Conservation (phyloP, 2,329 filamentous ascomycete genomes). For the Neofusicoccum sp. region DNA sequence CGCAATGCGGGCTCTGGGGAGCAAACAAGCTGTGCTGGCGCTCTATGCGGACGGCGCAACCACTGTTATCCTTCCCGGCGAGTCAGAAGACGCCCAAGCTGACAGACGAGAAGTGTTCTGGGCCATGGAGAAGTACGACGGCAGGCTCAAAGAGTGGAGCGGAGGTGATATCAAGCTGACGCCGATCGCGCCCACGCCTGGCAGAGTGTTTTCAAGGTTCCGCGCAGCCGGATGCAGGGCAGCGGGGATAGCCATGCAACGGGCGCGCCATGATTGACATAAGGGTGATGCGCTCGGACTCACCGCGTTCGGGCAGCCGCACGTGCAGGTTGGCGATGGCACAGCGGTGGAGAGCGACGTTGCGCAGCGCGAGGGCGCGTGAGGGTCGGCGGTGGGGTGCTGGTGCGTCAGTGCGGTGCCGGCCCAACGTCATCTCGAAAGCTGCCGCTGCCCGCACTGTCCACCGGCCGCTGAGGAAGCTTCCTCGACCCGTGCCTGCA, state of each 20-base stretch:
- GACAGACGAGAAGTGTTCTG: neutral
- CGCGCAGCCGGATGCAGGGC: neutral
- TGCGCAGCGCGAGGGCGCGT: neutral
- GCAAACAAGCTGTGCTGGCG: too few relatives aligned
- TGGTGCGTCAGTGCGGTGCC: constrained; percentile 2
- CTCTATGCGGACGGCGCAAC: neutral
- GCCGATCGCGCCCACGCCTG: neutral
- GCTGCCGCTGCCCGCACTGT: constrained; percentile 5
- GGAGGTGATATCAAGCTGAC: constrained; percentile 3
- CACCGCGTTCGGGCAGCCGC: neutral
- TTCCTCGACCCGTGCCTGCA: neutral
- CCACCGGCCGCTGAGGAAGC: constrained; percentile 11
- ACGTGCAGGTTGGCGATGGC: neutral
- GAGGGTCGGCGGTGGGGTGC: neutral
- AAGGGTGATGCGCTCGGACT: neutral
- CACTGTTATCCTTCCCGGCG: too few relatives aligned
- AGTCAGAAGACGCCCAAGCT: neutral
- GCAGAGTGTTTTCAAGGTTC: constrained; percentile 7
- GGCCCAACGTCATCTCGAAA: constrained; percentile 7
- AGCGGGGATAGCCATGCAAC: neutral
- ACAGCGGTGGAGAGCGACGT: constrained; percentile 2
- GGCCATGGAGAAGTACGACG: neutral
- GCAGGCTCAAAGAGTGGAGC: neutral
- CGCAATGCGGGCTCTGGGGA: neutral
- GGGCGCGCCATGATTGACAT: neutral